These are phyloP conservation scores for Lactifluus rugatus DNA, from an alignment of 768 basidiomycete genomes.

Conservation along the genomic window DNA sequence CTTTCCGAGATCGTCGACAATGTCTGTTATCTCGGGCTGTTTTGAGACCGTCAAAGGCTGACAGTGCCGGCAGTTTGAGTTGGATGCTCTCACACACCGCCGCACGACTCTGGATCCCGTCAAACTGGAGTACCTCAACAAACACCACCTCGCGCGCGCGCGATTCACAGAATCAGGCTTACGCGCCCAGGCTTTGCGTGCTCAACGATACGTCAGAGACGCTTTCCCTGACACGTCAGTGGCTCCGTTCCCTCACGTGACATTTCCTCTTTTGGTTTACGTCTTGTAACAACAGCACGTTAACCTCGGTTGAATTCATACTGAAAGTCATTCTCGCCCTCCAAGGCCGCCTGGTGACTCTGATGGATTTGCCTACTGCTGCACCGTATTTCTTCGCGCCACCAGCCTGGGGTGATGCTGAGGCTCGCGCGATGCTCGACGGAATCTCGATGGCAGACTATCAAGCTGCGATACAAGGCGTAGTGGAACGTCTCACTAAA, in stretches of 20 bases:
- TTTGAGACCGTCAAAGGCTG: neutral
- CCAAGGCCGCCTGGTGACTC: constrained; percentile 64
- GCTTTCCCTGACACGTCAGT: constrained; percentile 51
- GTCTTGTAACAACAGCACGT: neutral
- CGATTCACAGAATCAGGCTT: constrained; percentile 44
- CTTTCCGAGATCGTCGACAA: constrained; percentile 55
- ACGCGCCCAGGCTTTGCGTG: constrained; percentile 42
- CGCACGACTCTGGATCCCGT: constrained; percentile 69
- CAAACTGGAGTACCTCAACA: constrained; percentile 85
- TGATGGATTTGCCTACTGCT: constrained; percentile 59
- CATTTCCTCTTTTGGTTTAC: neutral
- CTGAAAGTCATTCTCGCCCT: constrained; percentile 12
- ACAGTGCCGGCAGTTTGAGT: constrained; percentile 51
- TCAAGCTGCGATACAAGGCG: constrained; percentile 28
- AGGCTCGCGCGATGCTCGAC: constrained; percentile 45
- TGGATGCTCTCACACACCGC: constrained; percentile 67
- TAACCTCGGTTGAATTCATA: constrained; percentile 7
- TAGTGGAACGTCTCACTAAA: constrained; percentile 24
- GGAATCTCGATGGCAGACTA: constrained; percentile 34
- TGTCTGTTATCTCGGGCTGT: constrained; percentile 30
- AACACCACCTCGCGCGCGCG: constrained; percentile 61
- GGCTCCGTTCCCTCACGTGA: neutral
- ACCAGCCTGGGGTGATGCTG: constrained; percentile 46
- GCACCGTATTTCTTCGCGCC: constrained; percentile 74
- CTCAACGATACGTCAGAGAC: constrained; percentile 42